phyloP scores from a whole-genome alignment of 257 asterid genomes.

The Echium plantagineum region DNA sequence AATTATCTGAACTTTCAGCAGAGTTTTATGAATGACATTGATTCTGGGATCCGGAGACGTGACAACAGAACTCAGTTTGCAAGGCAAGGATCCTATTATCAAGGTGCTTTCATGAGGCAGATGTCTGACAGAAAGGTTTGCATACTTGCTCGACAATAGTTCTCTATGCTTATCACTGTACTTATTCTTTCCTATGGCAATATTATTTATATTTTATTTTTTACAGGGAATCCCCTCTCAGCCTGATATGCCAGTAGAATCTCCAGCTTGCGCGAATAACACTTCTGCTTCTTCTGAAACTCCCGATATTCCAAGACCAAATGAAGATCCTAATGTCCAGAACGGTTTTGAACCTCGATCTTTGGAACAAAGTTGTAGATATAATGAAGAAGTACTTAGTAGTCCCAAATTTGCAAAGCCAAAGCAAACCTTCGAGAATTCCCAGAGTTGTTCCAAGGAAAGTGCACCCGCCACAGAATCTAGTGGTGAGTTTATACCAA shows the following conservation, averaged over 20 bases:
- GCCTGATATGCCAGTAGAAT: conserved; percentile 23
- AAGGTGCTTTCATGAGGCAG: conserved; percentile 61
- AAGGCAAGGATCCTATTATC: conserved; percentile 56
- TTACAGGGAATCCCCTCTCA: conserved; percentile 33
- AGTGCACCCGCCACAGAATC: conserved; percentile 15
- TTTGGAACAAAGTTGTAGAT: conserved; percentile 21
- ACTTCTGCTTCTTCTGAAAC: conserved; percentile 19
- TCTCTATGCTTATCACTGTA: conserved; percentile 1
- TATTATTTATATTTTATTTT: not conserved
- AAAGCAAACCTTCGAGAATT: conserved; percentile 9
- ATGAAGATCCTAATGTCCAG: conserved; percentile 17
- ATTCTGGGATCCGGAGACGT: conserved; percentile 37
- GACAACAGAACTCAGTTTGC: conserved; percentile 62
- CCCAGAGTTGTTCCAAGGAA: conserved; percentile 16
- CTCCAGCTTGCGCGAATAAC: conserved; percentile 16
- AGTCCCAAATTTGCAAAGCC: conserved; percentile 55
- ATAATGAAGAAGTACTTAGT: conserved; percentile 20
- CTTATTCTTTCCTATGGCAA: conserved; percentile 7
- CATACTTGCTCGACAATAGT: not conserved
- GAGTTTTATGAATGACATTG: conserved; percentile 57
- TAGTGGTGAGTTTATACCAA: conserved; percentile 24
- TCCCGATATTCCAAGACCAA: conserved; percentile 57
- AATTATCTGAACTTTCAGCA: conserved; percentile 14
- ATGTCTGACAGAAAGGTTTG: conserved; percentile 39
- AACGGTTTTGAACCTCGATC: conserved; percentile 16